Percentiles rank a stretch among this genome's conserved stretches.
Evolutionary conservation across 495 filamentous ascomycete species (phyloP).

Genomic region (Xylaria curta): DNA sequence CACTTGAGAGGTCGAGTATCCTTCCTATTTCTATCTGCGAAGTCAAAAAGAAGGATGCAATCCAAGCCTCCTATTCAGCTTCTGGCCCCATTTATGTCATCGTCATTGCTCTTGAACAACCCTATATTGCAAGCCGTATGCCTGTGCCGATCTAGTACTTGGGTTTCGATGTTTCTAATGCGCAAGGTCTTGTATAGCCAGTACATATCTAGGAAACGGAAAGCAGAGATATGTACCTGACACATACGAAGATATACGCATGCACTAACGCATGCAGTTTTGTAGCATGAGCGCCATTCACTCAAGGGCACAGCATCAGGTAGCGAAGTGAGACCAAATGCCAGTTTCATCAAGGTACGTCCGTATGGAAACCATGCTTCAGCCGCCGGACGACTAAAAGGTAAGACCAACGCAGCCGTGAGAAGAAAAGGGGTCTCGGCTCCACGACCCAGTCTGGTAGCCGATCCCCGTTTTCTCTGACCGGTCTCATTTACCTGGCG

Average conservation of each 20-base stretch:
- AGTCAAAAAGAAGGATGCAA: constrained; percentile 1
- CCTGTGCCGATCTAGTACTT: not conserved
- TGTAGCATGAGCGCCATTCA: not conserved
- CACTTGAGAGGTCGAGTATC: not conserved
- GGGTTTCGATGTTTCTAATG: not conserved
- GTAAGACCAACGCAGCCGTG: constrained; percentile 12
- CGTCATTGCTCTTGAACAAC: not conserved
- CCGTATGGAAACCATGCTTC: constrained; percentile 17
- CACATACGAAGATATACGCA: too few relatives aligned
- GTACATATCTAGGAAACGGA: not conserved
- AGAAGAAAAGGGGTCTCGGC: constrained; percentile 26
- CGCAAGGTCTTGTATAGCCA: not conserved
- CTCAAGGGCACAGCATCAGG: constrained; percentile 9
- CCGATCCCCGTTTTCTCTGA: constrained; percentile 24
- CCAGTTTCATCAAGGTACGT: constrained; percentile 14
- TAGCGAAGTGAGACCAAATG: constrained; percentile 13
- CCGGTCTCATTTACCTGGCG: constrained; percentile 24
- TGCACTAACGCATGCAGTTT: constrained; percentile 14
- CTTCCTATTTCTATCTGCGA: not conserved
- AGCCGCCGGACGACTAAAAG: not conserved
- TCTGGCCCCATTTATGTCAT: constrained; percentile 8
- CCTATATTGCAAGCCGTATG: not conserved
- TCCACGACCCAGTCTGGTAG: constrained; percentile 20
- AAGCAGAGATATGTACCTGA: not conserved
- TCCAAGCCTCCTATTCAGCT: constrained; percentile 13